Base-by-base conservation (phyloP, 345 rosid genomes). In the Corymbia maculata region DNA sequence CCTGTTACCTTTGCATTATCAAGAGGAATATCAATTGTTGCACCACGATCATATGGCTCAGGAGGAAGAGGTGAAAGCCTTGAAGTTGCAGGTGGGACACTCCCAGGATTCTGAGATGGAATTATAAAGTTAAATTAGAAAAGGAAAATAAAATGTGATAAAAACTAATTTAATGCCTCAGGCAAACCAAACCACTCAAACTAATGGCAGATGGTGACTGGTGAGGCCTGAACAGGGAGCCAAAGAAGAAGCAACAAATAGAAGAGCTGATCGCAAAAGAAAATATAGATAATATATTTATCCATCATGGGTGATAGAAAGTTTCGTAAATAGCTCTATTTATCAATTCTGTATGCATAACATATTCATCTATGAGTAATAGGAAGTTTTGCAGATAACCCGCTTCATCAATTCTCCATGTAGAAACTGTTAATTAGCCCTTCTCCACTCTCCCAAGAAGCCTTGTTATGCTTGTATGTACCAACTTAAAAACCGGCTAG, bases 61-160 rank as follows among this genome's bases (percentile, higher is more conserved):
- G 95, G 98, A 90, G 99, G 98, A 92, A 98, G 98, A 42, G 99
- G 98, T 51, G 98, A 92, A 89, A 95, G 98, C 93, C 91, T 93
- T 85, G 97, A 93, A 85, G 93, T 92, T 89, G 97, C 97, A 86
- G 98, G 91, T 55, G 96, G 95, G 82, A 94, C 98, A 88, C 91
- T 94, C 93, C 92, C 94, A 55, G 94, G 95, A 92, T 94, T 95
- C 99, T 98, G 90, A 85, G 91, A 91, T 86, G 87, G 68, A 47
- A 42, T 44, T 86, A 85, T 19, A 15, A 79, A 26, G 59, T 42
- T 86, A 24, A 88, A 79, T 87, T 88, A 36, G 86, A 51, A 85
- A 66, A 53, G 50, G 55, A 87, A 82, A 88, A 88, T 24, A 82
- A 50, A 87, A 87, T 28, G 79, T 85, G 24, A 32, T 80, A 90